A percentile compares a stretch with the other conserved stretches of the same genome.
Evolutionary conservation across 2,329 filamentous ascomycete species (phyloP).

Genomic region (Penicillium sp.): DNA sequence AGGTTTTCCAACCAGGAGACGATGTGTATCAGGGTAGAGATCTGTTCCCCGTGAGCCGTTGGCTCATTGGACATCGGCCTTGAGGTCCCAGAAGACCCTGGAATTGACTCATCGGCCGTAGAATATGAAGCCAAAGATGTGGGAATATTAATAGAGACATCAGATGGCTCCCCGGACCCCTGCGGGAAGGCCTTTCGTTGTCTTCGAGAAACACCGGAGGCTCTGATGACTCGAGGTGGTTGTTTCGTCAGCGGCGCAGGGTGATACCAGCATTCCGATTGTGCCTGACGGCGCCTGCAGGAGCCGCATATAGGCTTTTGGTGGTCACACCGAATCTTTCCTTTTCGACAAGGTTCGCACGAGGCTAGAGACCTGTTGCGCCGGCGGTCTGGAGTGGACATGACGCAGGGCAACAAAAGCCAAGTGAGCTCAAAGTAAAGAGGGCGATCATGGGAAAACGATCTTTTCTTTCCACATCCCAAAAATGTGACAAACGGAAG

Average conservation of each 20-base stretch:
- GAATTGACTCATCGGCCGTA: too few species aligned
- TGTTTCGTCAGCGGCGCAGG: slow-evolving; percentile 19
- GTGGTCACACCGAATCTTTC: slow-evolving; percentile 22
- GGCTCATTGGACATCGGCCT: background rate
- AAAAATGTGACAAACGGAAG: too few species aligned
- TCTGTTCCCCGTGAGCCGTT: slow-evolving; percentile 4
- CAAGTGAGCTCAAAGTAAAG: too few species aligned
- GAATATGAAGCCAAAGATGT: too few species aligned
- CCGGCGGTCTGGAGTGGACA: slow-evolving; percentile 10
- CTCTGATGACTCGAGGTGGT: too few species aligned
- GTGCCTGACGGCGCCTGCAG: slow-evolving; percentile 17
- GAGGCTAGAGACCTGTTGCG: slow-evolving; percentile 22
- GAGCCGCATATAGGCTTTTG: slow-evolving; percentile 19
- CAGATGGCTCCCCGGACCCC: too few species aligned
- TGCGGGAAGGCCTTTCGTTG: too few species aligned
- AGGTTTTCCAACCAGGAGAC: slow-evolving; percentile 11
- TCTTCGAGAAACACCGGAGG: too few species aligned
- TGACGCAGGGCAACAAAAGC: background rate
- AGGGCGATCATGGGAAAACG: too few species aligned
- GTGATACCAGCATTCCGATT: slow-evolving; percentile 22
- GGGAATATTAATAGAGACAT: too few species aligned
- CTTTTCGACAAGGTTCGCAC: slow-evolving; percentile 22
- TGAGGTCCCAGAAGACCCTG: background rate
- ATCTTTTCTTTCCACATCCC: too few species aligned
- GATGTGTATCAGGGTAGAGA: slow-evolving; percentile 12